Conservation (phyloP, 148 eudicot species). For the Cornus florida region DNA sequence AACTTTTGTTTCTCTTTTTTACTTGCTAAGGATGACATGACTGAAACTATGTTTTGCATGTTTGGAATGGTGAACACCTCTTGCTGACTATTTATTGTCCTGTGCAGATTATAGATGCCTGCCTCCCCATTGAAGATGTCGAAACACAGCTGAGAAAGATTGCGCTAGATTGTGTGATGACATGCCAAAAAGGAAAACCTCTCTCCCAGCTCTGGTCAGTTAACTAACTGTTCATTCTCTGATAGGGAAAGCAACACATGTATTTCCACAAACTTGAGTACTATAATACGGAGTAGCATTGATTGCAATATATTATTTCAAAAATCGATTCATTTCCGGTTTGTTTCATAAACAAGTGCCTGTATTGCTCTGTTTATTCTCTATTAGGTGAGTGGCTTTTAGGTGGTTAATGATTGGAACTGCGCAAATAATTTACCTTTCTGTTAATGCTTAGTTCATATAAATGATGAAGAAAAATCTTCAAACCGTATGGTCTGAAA, state of each 20-base stretch:
- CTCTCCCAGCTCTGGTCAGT: conserved; percentile 48
- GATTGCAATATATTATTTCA: neutral
- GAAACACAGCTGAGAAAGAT: conserved; percentile 56
- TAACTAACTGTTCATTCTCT: neutral
- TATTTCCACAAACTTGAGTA: neutral
- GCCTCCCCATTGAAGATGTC: conserved; percentile 72
- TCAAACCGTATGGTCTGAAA: too few species aligned
- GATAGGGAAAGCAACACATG: neutral
- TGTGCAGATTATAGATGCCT: conserved; percentile 69
- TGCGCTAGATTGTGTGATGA: conserved; percentile 44
- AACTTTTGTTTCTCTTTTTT: neutral
- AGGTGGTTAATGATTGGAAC: too few species aligned
- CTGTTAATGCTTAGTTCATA: too few species aligned
- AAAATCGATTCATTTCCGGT: neutral
- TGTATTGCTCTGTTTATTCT: too few species aligned
- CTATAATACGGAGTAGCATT: neutral
- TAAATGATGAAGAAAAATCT: too few species aligned
- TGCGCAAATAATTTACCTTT: too few species aligned
- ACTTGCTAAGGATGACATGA: neutral
- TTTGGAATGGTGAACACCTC: neutral
- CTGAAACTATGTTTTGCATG: neutral
- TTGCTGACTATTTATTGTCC: neutral
- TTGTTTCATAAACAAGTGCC: neutral
- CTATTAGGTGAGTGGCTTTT: too few species aligned
- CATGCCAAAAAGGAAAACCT: conserved; percentile 58